These are phyloP conservation scores for Yarrowia keelungensis DNA, from an alignment of 805 yeast genomes.

Conservation along the genomic window DNA sequence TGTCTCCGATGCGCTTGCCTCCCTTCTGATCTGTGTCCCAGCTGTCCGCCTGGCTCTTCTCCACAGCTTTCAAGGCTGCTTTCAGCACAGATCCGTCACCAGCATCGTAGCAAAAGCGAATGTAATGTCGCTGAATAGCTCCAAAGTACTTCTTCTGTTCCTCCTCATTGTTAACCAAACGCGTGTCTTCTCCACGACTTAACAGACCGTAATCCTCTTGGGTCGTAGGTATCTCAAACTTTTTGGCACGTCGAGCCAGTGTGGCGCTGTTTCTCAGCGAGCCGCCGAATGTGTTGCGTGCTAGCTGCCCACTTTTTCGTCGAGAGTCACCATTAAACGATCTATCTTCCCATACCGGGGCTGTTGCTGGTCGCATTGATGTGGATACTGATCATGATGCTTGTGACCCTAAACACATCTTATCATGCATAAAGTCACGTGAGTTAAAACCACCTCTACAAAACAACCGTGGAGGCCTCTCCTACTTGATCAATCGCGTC, in stretches of 20 bases:
- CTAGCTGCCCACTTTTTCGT: not conserved
- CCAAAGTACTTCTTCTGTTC: conserved; percentile 35
- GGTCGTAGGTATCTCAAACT: conserved; percentile 13
- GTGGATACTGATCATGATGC: not conserved
- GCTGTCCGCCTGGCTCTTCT: conserved; percentile 14
- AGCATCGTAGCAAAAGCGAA: conserved; percentile 32
- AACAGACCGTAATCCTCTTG: conserved; percentile 52
- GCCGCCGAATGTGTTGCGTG: conserved; percentile 16
- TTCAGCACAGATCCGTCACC: conserved; percentile 12
- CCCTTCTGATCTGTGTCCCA: conserved; percentile 17
- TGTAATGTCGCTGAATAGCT: conserved; percentile 31
- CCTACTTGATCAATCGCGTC: too few relatives aligned
- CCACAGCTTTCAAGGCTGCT: conserved; percentile 9
- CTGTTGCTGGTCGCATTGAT: conserved; percentile 29
- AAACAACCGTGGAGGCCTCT: too few relatives aligned
- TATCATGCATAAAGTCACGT: conserved; percentile 30
- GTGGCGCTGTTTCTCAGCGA: conserved; percentile 8
- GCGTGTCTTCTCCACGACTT: conserved; percentile 56
- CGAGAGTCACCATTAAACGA: not conserved
- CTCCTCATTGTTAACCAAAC: conserved; percentile 39
- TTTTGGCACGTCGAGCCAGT: conserved; percentile 29
- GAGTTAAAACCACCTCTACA: not conserved
- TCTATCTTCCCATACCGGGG: conserved; percentile 16
- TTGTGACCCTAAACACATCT: conserved; percentile 18
- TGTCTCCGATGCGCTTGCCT: conserved; percentile 10